A percentile compares a stretch with the other conserved stretches of the same genome.
Conservation (phyloP, 2,329 filamentous ascomycete genomes). For the Orbilia javanica region DNA sequence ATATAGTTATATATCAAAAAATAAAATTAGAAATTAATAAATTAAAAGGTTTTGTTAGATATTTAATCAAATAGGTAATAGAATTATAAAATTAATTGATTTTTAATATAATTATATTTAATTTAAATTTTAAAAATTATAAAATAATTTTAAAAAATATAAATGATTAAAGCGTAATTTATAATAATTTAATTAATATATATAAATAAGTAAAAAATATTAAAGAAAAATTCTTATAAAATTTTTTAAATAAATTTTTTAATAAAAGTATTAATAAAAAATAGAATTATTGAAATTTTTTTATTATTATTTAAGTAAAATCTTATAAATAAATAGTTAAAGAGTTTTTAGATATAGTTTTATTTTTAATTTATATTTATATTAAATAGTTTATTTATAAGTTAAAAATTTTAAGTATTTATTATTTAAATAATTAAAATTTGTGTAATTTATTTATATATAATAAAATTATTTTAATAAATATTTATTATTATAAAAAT, state of each 20-base stretch:
- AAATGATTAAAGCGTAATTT: not conserved
- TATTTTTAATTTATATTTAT: slow-evolving; percentile 13
- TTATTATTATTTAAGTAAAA: not conserved
- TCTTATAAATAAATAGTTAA: slow-evolving; percentile 12
- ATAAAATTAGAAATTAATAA: slow-evolving; percentile 20
- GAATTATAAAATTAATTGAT: slow-evolving; percentile 1
- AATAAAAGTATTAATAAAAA: not conserved
- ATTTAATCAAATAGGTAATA: slow-evolving; percentile 7
- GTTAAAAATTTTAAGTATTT: slow-evolving; percentile 7
- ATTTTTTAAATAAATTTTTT: slow-evolving; percentile 4
- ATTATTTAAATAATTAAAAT: not conserved
- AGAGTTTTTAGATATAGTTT: slow-evolving; percentile 7
- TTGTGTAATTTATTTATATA: slow-evolving; percentile 7
- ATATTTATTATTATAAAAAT: slow-evolving; percentile 24
- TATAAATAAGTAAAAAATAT: not conserved
- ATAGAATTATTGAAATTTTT: not conserved
- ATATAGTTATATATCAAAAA: not conserved
- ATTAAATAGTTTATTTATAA: not conserved
- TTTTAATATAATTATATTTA: slow-evolving; percentile 8
- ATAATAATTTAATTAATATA: slow-evolving; percentile 3
- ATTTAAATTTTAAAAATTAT: slow-evolving; percentile 13
- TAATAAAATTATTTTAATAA: slow-evolving; percentile 1
- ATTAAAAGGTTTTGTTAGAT: slow-evolving; percentile 17
- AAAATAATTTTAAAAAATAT: slow-evolving; percentile 7
- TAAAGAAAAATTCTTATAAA: slow-evolving; percentile 12